Conservation (phyloP, 2,329 filamentous ascomycete species). For the Gaeumannomyces tritici region DNA sequence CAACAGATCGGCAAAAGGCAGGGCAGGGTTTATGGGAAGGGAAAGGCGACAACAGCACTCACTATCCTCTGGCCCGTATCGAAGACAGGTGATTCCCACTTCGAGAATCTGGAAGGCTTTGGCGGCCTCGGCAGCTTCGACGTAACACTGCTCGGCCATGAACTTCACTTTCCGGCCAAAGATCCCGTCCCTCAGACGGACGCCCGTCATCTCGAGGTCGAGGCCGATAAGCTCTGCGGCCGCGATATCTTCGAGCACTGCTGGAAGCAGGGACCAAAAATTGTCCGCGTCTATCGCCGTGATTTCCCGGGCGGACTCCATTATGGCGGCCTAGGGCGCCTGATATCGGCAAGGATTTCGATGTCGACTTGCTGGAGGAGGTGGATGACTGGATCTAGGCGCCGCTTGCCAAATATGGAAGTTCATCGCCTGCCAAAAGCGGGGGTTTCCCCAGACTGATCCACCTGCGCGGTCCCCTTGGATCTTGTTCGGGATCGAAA, state of each 20-base stretch:
- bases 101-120: slow-evolving; percentile 22
- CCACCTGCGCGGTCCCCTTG: neutral
- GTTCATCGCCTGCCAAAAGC: neutral
- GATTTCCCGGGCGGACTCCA: neutral
- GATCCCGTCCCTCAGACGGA: slow-evolving; percentile 9
- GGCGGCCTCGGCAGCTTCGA: slow-evolving; percentile 16
- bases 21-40: neutral
- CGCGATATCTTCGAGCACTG: slow-evolving; percentile 18
- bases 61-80: slow-evolving; percentile 6
- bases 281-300: slow-evolving; percentile 18
- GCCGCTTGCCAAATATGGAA: neutral
- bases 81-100: slow-evolving; percentile 24
- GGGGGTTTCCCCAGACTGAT: neutral
- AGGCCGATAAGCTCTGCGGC: slow-evolving; percentile 21
- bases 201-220: slow-evolving; percentile 29
- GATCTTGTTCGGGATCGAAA: neutral
- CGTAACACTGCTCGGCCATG: slow-evolving; percentile 16
- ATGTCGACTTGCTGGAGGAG: neutral
- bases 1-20: too few relatives aligned
- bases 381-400: neutral
- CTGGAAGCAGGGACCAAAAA: slow-evolving; percentile 19
- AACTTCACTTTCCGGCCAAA: neutral
- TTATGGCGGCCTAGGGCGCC: neutral
- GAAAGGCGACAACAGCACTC: neutral
- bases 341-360: neutral